A percentile compares a stretch with the other conserved stretches of the same genome.
Evolutionary conservation across 805 yeast genomes (phyloP).

Genomic region (Yarrowia osloensis): DNA sequence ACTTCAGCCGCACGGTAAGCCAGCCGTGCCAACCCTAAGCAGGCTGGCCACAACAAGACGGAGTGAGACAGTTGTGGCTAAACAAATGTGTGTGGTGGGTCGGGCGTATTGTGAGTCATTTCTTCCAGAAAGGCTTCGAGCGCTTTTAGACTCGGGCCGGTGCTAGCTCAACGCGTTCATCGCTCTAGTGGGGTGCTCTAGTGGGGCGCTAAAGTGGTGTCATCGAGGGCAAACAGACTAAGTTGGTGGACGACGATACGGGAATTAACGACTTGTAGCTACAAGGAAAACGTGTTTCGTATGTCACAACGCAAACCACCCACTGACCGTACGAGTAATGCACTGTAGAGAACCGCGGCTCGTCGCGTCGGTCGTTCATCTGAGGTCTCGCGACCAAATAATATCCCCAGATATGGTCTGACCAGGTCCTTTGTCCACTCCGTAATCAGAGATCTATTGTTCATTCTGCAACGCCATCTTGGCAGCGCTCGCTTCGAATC

Average conservation of each 20-base stretch:
- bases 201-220: too few relatives aligned
- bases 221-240: too few relatives aligned
- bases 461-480: not conserved
- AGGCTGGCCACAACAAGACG: not conserved
- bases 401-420: not conserved
- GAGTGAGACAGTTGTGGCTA: not conserved
- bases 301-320: too few relatives aligned
- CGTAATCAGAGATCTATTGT: not conserved
- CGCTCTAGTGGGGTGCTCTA: not conserved
- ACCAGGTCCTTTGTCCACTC: not conserved
- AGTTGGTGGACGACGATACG: not conserved
- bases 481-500: not conserved
- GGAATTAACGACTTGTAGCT: too few relatives aligned
- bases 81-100: too few relatives aligned
- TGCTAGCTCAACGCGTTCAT: not conserved
- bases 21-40: constrained; percentile 6
- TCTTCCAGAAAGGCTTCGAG: not conserved
- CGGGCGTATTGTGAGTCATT: not conserved
- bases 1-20: constrained; percentile 7
- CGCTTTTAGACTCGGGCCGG: not conserved
- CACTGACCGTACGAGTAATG: not conserved
- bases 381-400: not conserved
- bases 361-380: too few relatives aligned
- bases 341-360: too few relatives aligned
- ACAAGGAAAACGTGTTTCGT: too few relatives aligned